Evolutionary conservation across 371 early-diverging fungal species (phyloP).

Genomic region (Syncephalis fuscata): DNA sequence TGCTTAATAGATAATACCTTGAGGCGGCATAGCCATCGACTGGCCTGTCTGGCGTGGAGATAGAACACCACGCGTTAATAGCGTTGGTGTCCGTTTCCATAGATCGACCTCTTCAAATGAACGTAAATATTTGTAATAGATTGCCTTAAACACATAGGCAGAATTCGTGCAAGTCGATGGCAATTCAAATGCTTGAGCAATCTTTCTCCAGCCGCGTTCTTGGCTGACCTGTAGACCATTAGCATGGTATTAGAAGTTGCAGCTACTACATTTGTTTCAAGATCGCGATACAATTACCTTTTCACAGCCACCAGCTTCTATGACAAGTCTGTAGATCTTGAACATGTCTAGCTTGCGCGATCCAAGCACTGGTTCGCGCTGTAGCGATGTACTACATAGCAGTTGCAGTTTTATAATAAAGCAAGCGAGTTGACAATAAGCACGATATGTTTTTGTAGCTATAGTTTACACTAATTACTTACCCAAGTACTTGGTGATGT

Average conservation of each 20-base stretch:
- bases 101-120: conserved; percentile 25
- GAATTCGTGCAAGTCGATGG: conserved; percentile 74
- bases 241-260: too few relatives aligned
- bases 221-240: conserved; percentile 33
- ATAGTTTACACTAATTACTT: conserved; percentile 5
- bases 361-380: conserved; percentile 63
- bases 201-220: conserved; percentile 63
- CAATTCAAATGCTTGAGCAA: conserved; percentile 58
- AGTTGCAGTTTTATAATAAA: too few relatives aligned
- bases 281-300: conserved; percentile 26
- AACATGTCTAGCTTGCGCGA: conserved; percentile 59
- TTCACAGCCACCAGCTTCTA: conserved; percentile 59
- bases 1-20: too few relatives aligned
- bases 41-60: too few relatives aligned
- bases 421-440: background rate
- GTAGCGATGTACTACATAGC: conserved; percentile 37
- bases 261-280: too few relatives aligned
- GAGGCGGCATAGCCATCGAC: too few relatives aligned
- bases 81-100: too few relatives aligned
- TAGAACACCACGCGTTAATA: too few relatives aligned
- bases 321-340: conserved; percentile 47
- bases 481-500: conserved; percentile 58
- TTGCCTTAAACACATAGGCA: conserved; percentile 59
- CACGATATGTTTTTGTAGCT: background rate
- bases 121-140: conserved; percentile 49